phyloP scores from a whole-genome alignment of 352 stramenopile species.

The Nothophytophthora sp. region DNA sequence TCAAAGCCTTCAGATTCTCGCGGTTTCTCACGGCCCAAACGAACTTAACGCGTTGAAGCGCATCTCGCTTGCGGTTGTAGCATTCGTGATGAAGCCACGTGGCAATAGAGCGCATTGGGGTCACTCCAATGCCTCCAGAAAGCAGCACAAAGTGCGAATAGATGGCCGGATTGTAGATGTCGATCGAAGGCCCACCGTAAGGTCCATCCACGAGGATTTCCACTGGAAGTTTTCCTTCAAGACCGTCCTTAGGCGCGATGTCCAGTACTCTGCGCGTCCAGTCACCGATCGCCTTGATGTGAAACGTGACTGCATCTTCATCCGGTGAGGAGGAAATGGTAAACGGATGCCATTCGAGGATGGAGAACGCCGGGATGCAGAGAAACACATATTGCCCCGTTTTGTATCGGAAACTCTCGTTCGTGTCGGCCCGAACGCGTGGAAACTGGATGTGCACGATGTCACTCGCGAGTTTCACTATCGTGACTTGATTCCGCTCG shows the following conservation, averaged over 20 bases:
- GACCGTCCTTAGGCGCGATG: not conserved
- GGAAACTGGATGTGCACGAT: constrained; percentile 33
- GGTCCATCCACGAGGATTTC: constrained; percentile 36
- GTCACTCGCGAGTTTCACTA: constrained; percentile 1
- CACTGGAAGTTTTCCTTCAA: constrained; percentile 1
- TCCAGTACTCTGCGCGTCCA: constrained; percentile 44
- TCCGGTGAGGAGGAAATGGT: constrained; percentile 64
- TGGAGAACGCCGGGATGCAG: constrained; percentile 56
- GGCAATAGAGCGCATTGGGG: constrained; percentile 28
- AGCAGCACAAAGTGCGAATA: constrained; percentile 46
- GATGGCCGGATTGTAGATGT: constrained; percentile 24
- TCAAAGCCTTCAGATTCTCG: constrained; percentile 18
- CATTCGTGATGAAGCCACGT: constrained; percentile 20
- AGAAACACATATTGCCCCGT: constrained; percentile 68
- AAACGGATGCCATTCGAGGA: constrained; percentile 82
- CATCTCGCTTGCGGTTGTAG: not conserved
- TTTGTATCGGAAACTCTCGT: constrained; percentile 24
- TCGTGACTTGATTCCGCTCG: constrained; percentile 7
- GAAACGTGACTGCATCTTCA: constrained; percentile 49
- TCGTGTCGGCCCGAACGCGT: constrained; percentile 19
- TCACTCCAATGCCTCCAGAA: constrained; percentile 35
- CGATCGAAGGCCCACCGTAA: constrained; percentile 33
- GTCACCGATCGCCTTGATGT: constrained; percentile 50
- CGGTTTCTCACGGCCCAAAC: constrained; percentile 33
- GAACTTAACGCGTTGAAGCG: constrained; percentile 28